These are phyloP conservation scores for Rhododendron griersonianum DNA, from an alignment of 148 eudicot species.

Conservation along the genomic window DNA sequence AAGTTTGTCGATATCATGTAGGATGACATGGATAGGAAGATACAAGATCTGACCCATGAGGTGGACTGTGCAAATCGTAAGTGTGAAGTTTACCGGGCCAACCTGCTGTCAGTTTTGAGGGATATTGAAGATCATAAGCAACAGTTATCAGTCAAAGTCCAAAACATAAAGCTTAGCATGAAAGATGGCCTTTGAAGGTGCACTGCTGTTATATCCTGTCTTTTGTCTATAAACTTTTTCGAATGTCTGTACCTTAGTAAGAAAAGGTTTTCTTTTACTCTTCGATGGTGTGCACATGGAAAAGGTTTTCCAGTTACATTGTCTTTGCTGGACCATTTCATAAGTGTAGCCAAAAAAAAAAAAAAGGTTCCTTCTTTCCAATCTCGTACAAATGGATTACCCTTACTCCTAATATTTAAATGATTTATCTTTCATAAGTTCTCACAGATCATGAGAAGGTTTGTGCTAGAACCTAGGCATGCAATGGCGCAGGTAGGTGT, in stretches of 20 bases:
- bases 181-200: conserved; percentile 27
- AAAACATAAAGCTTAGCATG: conserved; percentile 28
- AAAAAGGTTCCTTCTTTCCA: neutral
- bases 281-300: neutral
- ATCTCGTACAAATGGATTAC: neutral
- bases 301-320: neutral
- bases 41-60: conserved; percentile 28
- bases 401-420: neutral
- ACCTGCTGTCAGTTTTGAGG: conserved; percentile 28
- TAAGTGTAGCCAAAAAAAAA: neutral
- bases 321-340: neutral
- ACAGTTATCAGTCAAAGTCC: conserved; percentile 32
- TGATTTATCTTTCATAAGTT: neutral
- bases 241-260: neutral
- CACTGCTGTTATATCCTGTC: neutral
- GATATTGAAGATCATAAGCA: conserved; percentile 39
- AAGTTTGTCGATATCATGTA: conserved; percentile 11
- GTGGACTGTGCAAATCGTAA: conserved; percentile 26
- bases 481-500: neutral
- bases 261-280: neutral
- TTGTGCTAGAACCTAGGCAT: neutral
- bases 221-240: neutral
- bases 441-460: neutral
- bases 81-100: conserved; percentile 33
- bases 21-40: conserved; percentile 40